These are phyloP conservation scores for Pseudozyma hubeiensis DNA, from an alignment of 1,284 basidiomycete genomes.

Conservation along the genomic window DNA sequence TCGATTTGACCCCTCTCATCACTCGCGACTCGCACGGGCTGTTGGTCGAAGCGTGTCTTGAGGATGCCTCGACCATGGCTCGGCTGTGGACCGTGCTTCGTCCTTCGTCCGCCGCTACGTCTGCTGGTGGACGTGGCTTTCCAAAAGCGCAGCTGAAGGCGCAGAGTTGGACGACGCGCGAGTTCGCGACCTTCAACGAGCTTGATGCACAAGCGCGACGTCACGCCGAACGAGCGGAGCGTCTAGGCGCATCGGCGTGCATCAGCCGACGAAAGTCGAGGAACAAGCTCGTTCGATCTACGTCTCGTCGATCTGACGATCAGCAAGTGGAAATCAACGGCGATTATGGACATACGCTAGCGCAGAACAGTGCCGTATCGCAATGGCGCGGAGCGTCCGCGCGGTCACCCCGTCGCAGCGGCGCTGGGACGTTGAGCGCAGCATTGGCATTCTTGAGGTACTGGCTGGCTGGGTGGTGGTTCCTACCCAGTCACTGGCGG, in stretches of 20 bases:
- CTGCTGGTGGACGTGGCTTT: neutral
- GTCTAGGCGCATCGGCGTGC: slow-evolving; percentile 20
- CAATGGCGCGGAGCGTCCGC: slow-evolving; percentile 45
- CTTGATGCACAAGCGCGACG: slow-evolving; percentile 49
- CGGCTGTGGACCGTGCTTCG: slow-evolving; percentile 15
- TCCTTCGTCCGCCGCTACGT: slow-evolving; percentile 1
- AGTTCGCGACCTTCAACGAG: slow-evolving; percentile 58
- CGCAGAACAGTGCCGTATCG: slow-evolving; percentile 18
- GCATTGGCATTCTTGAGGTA: slow-evolving; percentile 46
- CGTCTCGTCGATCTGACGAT: slow-evolving; percentile 20
- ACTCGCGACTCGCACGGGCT: slow-evolving; percentile 24
- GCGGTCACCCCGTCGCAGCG: slow-evolving; percentile 22
- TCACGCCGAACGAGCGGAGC: slow-evolving; percentile 34
- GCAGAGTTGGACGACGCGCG: slow-evolving; percentile 54
- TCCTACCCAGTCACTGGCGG: slow-evolving; percentile 51
- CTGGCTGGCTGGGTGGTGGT: slow-evolving; percentile 54
- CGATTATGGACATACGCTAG: slow-evolving; percentile 16
- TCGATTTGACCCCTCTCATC: slow-evolving; percentile 53
- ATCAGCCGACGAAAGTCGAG: slow-evolving; percentile 27
- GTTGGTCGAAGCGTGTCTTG: slow-evolving; percentile 24
- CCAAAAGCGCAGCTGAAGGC: slow-evolving; percentile 30
- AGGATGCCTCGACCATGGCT: slow-evolving; percentile 22
- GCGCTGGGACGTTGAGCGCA: slow-evolving; percentile 34
- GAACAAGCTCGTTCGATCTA: slow-evolving; percentile 11
- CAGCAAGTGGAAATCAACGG: neutral